Evolutionary conservation across 306 rosid genomes (phyloP).

Genomic region (Vachellia collinsii): DNA sequence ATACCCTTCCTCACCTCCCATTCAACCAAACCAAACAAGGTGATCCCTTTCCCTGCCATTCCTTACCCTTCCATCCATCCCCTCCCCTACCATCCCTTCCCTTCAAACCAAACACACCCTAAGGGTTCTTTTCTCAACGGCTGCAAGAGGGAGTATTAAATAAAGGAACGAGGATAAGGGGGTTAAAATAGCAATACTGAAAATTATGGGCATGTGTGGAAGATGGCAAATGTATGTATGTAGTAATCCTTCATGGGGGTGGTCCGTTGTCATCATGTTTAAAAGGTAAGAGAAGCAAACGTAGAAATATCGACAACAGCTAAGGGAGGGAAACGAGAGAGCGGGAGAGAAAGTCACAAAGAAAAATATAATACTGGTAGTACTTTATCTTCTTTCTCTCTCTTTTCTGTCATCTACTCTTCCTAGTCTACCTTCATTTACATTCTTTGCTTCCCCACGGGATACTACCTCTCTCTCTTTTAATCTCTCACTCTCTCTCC

Average conservation of each 20-base stretch:
- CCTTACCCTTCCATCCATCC: too few species aligned
- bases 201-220: neutral
- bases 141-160: too few species aligned
- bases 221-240: too few species aligned
- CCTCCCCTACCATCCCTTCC: too few species aligned
- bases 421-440: neutral
- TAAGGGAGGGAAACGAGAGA: neutral
- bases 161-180: neutral
- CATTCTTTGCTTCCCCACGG: conserved; percentile 4
- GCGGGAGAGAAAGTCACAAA: neutral
- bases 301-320: conserved; percentile 37
- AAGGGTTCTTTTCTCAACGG: too few species aligned
- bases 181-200: neutral
- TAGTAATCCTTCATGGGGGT: neutral
- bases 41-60: too few species aligned
- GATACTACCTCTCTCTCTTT: neutral
- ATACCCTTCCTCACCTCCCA: too few species aligned
- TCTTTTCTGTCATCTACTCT: conserved; percentile 1
- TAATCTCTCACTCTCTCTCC: neutral
- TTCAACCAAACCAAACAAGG: too few species aligned
- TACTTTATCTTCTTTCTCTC: neutral
- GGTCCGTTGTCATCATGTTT: neutral
- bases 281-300: neutral
- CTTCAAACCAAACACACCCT: too few species aligned
- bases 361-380: neutral